Evolutionary conservation across 148 eudicot species (phyloP), one percentile per base, ranked within the genome.

Genomic region (Selenicereus undatus): DNA sequence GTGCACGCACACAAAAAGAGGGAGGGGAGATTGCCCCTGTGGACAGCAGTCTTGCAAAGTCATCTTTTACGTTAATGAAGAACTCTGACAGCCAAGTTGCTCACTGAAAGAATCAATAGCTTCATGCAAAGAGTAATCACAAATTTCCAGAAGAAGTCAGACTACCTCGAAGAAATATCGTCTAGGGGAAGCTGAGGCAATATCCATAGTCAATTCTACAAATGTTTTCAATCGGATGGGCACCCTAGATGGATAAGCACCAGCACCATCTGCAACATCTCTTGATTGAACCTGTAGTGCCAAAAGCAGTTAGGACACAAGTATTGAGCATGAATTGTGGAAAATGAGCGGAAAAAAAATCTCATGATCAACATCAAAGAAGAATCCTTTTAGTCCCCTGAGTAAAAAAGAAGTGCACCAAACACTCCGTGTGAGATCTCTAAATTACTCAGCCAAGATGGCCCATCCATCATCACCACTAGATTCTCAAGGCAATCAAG

Each of bases 141-240:
- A 60, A 62, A 24, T 11, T 73, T 73, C 48, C 75, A 78, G 18
- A 17, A 39, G 29, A 16, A 30, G 11, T 51, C 56, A 29, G 12
- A 36, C 62, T 78, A 93, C 98, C 97, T 95, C 98, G 86, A 95
- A 95, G 83, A 95, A 90, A 85, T 93, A 93, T 68, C 97, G 91
- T 60, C 96, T 86, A 48, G 98, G 98, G 75, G 98, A 95, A 86
- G 97, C 98, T 79, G 98, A 95, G 68, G 91, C 88, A 85, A 95
- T 76, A 86, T 95, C 98, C 98, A 95, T 91, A 21, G 97, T 83
- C 80, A 88, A 82, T 82, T 91, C 98, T 84, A 95, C 93, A 84
- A 90, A 95, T 17, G 88, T 84, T 86, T 85, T 91, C 84, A 95
- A 81, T 76, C 80, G 89, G 81, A 91, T 84, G 73, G 94, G 93